Conservation (phyloP, 139 green algal species). For the Parachlorella kessleri region DNA sequence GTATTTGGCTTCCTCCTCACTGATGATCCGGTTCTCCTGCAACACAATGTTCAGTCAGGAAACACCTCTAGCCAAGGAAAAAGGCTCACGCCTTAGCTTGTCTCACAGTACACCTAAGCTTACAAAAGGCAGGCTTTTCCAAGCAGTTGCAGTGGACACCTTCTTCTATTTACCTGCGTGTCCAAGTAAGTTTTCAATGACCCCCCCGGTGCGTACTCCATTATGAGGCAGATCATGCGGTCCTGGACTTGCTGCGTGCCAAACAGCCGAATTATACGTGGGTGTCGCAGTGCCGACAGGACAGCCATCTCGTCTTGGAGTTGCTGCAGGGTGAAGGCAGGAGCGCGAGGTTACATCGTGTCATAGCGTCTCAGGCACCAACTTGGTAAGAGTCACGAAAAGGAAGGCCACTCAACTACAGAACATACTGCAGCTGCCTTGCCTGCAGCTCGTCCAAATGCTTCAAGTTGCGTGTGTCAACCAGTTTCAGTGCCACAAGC, state of each 20-base stretch:
- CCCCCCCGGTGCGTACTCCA: background rate
- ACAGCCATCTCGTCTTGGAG: background rate
- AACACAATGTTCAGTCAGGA: too few species aligned
- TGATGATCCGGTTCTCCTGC: slow-evolving; percentile 32
- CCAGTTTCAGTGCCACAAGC: background rate
- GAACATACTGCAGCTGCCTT: too few species aligned
- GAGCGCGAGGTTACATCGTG: too few species aligned
- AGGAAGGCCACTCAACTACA: too few species aligned
- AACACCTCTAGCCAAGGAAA: background rate
- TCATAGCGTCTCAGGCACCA: too few species aligned
- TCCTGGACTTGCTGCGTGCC: background rate
- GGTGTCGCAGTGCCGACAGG: background rate
- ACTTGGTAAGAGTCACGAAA: too few species aligned
- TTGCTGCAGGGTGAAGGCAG: too few species aligned
- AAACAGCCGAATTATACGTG: background rate
- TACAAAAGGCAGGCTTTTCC: too few species aligned
- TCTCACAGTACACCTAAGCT: too few species aligned
- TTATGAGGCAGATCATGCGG: background rate
- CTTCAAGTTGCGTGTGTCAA: background rate
- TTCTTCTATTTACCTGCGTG: background rate
- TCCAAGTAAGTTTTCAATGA: background rate
- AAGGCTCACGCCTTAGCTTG: background rate
- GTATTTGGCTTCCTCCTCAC: slow-evolving; percentile 44
- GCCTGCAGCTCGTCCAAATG: background rate
- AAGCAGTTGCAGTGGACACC: background rate